phyloP scores from a whole-genome alignment of 2,329 filamentous ascomycete genomes.

The Hymenoscyphus fructigenus region DNA sequence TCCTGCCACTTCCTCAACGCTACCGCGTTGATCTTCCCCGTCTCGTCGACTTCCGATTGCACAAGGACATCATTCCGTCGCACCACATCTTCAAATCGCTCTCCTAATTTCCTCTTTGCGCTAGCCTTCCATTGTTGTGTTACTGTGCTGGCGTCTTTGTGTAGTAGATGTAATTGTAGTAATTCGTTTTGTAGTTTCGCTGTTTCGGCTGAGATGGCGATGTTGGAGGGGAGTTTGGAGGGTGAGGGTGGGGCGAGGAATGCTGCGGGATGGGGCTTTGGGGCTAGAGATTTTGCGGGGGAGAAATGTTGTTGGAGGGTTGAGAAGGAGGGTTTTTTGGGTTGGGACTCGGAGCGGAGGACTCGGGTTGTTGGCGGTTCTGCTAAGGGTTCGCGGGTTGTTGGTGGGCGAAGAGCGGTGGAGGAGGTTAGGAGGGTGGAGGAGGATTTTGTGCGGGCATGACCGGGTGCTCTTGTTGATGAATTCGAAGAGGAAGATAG shows the following conservation, averaged over 20 bases:
- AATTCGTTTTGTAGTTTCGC: slow-evolving; percentile 62
- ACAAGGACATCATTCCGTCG: slow-evolving; percentile 44
- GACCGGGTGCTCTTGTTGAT: slow-evolving; percentile 14
- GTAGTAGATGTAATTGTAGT: slow-evolving; percentile 63
- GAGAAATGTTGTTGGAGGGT: slow-evolving; percentile 68
- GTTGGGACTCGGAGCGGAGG: slow-evolving; percentile 20
- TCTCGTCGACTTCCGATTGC: slow-evolving; percentile 44
- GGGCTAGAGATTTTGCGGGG: slow-evolving; percentile 58
- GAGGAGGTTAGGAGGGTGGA: slow-evolving; percentile 24
- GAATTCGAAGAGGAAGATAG: slow-evolving; percentile 11
- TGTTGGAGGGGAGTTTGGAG: slow-evolving; percentile 59
- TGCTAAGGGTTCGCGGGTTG: slow-evolving; percentile 20
- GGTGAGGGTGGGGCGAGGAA: slow-evolving; percentile 61
- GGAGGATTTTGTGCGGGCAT: slow-evolving; percentile 33
- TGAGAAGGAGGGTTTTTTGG: slow-evolving; percentile 46
- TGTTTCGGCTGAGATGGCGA: slow-evolving; percentile 58
- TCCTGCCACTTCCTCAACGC: slow-evolving; percentile 53
- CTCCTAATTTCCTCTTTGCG: slow-evolving; percentile 49
- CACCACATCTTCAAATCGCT: slow-evolving; percentile 43
- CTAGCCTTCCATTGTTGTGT: slow-evolving; percentile 54
- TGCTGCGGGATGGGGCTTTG: slow-evolving; percentile 60
- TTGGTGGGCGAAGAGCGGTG: slow-evolving; percentile 26
- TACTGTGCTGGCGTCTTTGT: slow-evolving; percentile 51
- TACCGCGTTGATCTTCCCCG: slow-evolving; percentile 49
- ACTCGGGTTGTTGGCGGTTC: slow-evolving; percentile 16